Base-by-base conservation (phyloP, 1,284 basidiomycete genomes). In the Ustilago xerochloae region DNA sequence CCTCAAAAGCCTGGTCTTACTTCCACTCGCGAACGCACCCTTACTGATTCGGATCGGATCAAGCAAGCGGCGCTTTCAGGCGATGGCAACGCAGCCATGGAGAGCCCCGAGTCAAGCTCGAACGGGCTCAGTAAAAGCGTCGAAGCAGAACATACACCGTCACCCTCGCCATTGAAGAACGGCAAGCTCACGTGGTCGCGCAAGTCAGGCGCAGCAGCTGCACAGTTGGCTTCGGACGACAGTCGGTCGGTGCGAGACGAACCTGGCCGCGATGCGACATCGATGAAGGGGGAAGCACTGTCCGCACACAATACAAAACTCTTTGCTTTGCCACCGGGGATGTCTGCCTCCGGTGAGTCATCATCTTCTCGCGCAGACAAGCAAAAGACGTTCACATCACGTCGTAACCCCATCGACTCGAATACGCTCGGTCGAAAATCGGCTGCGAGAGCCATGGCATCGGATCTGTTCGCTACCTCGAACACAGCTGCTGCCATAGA, bases 41-140 rank as follows among this genome's bases (percentile, higher is more conserved):
- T 75, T 13, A 66, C 65, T 12, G 74, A 76, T 4, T 70, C 77
- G 46, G 70, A 77, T 46, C 43, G 50, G 12, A 71, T 78, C 66
- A 77, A 74, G 30, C 59, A 66, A 13, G 74, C 77, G 2, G 77
- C 70, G 1, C 47, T 66, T 10, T 35, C 63, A 4, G 63, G 68
- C 2, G 36, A 72, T 22, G 46, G 28, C 8, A n/a, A 26, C 10
- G 63, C 36, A 8, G 68, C 68, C 8, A 55, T 71, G 51, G 63
- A 51, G 2, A 32, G 41, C 12, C 41, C 45, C 7, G 53, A 50
- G 12, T n/a, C 28, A 5, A 8, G 49, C 54, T 9, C 22, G 8
- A 16, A 13, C 39, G 10, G 8, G 22, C 10, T 16, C 29, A 13
- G 12, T 36, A 18, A 13, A 1, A 20, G 12, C 22, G 16, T 24